Evolutionary conservation across 2,329 filamentous ascomycete species (phyloP), one percentile per base, ranked within the genome.

Genomic region (Lomentospora prolificans): DNA sequence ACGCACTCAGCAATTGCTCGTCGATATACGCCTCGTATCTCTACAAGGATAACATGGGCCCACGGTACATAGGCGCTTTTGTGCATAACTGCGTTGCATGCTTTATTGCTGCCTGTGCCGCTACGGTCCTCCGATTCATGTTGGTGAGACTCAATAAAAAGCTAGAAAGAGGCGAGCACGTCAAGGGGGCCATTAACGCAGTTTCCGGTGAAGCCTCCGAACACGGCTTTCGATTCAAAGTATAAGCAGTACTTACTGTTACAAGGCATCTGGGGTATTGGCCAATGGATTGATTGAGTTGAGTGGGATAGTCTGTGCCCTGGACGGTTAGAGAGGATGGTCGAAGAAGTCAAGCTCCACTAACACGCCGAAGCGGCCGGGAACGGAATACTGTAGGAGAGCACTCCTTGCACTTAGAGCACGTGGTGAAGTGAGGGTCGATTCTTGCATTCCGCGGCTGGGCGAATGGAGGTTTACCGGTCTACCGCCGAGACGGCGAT

Each of bases 21-120:
- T 82, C 78, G 51, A 90, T 91, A 60, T 90, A 86, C 63, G 82
- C 83, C 0, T 78, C 74, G 56, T 87, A 86, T 62, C 79, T 87
- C 75, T 89, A 88, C 61, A 78, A 79, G 14, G 72, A 79, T 58
- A 67, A 63, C 33, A 71, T 70, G 51, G 66, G 61, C 17, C 72
- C 72, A 8, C 67, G 64, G 51, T 76, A 75, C 60, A 67, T 79
- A 4, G 70, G 81, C 14, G 84, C 86, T 3, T 84, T 90, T 70
- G 74, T 75, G 4, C 84, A 89, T 53, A 87, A 89, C 66, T 86
- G 83, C 61, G 76, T 74, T 1, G 87, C 83, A 17, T 78, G 80
- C 0, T 76, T 81, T 22, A 65, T 89, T 48, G 81, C 85, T 1
- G 84, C 90, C 48, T 61, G 80, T 25, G 77, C 81, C 57, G 85